A percentile compares a stretch with the other conserved stretches of the same genome.
phyloP scores from a whole-genome alignment of 805 yeast genomes.

The Lipomyces spencermartinsiae region DNA sequence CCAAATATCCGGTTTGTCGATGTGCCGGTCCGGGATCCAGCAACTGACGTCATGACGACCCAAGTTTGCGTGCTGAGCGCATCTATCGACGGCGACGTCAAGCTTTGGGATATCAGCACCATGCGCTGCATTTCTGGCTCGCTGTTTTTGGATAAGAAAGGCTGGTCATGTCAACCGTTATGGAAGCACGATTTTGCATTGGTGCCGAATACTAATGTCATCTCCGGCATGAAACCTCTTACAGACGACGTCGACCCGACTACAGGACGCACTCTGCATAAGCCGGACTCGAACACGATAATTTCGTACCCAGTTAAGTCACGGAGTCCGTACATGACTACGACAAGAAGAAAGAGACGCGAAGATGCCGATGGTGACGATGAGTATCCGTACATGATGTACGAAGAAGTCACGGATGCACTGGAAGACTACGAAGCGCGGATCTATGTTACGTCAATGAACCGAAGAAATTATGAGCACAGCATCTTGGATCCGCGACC shows the following conservation, averaged over 20 bases:
- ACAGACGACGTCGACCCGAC: background rate
- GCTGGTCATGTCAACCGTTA: constrained; percentile 25
- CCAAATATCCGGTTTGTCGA: constrained; percentile 30
- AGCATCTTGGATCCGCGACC: background rate
- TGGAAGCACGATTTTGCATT: constrained; percentile 21
- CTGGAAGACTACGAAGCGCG: constrained; percentile 14
- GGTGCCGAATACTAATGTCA: constrained; percentile 7
- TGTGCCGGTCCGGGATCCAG: constrained; percentile 13
- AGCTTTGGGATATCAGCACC: constrained; percentile 47
- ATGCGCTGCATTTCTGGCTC: constrained; percentile 23
- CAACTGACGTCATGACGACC: background rate
- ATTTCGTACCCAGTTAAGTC: constrained; percentile 30
- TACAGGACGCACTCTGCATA: background rate
- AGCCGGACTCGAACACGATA: constrained; percentile 7
- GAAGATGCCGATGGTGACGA: background rate
- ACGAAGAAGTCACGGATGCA: constrained; percentile 16
- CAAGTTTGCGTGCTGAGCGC: constrained; percentile 30
- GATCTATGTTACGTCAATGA: constrained; percentile 11
- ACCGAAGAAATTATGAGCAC: constrained; percentile 5
- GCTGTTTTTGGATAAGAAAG: constrained; percentile 25
- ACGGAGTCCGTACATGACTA: constrained; percentile 27
- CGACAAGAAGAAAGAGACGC: background rate
- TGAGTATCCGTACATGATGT: constrained; percentile 17
- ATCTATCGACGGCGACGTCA: constrained; percentile 42
- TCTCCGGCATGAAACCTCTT: constrained; percentile 14